These are phyloP conservation scores for Coemansia sp. DNA, from an alignment of 192 early-diverging fungal genomes.

Conservation along the genomic window DNA sequence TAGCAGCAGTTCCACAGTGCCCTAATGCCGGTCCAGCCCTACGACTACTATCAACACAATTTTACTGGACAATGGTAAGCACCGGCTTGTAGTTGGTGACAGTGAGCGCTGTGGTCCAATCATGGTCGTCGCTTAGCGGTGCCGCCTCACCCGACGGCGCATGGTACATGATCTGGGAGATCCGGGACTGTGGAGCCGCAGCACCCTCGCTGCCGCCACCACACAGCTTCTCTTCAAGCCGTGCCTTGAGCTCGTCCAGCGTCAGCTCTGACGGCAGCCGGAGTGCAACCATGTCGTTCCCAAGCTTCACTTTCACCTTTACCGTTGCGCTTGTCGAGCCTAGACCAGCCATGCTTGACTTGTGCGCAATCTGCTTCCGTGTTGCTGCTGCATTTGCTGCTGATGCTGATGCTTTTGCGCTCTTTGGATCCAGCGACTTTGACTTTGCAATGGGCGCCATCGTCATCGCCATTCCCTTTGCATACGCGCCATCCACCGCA, in stretches of 20 bases:
- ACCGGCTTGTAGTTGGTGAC: conserved; percentile 50
- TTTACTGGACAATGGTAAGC: conserved; percentile 39
- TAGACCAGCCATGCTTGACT: conserved; percentile 34
- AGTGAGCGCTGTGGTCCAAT: conserved; percentile 40
- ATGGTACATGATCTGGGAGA: conserved; percentile 48
- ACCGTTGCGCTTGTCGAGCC: conserved; percentile 42
- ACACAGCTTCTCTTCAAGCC: conserved; percentile 62
- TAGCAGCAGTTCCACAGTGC: too few relatives aligned
- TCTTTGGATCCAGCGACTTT: conserved; percentile 53
- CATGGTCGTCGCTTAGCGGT: conserved; percentile 40
- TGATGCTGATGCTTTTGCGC: neutral
- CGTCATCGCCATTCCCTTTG: conserved; percentile 1
- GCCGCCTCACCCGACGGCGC: conserved; percentile 49
- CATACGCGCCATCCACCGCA: conserved; percentile 25
- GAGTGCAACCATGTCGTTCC: conserved; percentile 73
- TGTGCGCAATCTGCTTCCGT: conserved; percentile 32
- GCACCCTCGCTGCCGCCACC: conserved; percentile 18
- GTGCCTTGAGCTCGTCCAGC: conserved; percentile 58
- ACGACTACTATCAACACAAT: too few relatives aligned
- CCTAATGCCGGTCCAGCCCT: too few relatives aligned
- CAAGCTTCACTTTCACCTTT: conserved; percentile 72
- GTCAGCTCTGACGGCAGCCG: conserved; percentile 63
- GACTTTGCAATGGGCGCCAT: conserved; percentile 19
- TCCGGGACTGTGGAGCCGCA: neutral
- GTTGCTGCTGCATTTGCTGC: neutral